phyloP scores from a whole-genome alignment of 2,329 filamentous ascomycete genomes.

The Thermoascus crustaceus region DNA sequence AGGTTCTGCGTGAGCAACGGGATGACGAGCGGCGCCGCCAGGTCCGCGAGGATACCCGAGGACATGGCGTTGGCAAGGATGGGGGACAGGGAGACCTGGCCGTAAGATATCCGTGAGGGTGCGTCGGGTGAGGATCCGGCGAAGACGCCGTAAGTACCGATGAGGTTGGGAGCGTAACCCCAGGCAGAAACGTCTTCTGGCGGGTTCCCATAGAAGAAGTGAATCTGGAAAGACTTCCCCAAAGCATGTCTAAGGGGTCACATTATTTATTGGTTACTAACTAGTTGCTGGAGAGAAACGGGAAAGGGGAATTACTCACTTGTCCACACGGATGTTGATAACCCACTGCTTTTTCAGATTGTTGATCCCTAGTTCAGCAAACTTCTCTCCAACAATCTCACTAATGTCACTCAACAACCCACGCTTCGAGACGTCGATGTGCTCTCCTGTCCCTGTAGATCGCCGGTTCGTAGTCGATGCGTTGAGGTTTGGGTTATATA shows the following conservation, averaged over 20 bases:
- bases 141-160: constrained; percentile 56
- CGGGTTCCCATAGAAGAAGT: constrained; percentile 58
- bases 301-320: constrained; percentile 8
- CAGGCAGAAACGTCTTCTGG: constrained; percentile 39
- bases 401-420: constrained; percentile 1
- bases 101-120: neutral
- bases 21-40: too few species aligned
- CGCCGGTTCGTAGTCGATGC: neutral
- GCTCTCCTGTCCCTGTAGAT: neutral
- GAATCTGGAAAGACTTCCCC: constrained; percentile 54
- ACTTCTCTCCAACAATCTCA: constrained; percentile 2
- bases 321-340: constrained; percentile 53
- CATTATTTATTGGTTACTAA: constrained; percentile 19
- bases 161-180: constrained; percentile 45
- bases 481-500: constrained; percentile 43
- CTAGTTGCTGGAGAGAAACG: constrained; percentile 32
- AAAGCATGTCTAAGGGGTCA: constrained; percentile 33
- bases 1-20: too few species aligned
- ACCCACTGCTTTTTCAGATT: constrained; percentile 49
- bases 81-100: too few species aligned
- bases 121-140: constrained; percentile 7
- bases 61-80: too few species aligned
- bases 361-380: constrained; percentile 18
- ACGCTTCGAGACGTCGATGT: neutral
- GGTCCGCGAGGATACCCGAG: too few species aligned